Evolutionary conservation across 176 grass and related monocot genomes (phyloP), one percentile per base, ranked within the genome.

Genomic region (Paspalum vaginatum): DNA sequence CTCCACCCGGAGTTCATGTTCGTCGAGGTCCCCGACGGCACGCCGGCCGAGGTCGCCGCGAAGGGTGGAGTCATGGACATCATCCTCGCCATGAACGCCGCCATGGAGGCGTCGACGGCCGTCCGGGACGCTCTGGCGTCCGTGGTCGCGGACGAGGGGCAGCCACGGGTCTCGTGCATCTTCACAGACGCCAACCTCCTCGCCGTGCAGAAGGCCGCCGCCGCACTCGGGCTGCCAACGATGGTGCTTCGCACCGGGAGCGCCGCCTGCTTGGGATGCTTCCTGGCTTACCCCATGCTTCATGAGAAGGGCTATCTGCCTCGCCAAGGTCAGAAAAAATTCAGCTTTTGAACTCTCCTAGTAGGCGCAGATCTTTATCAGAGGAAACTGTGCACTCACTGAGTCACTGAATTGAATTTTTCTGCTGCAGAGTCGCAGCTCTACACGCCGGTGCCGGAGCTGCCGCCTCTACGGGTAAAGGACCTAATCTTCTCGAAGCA

Each of bases 201-300:
- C n/a, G 41, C 59, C 58, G 26, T 70, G 67, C 67, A 70, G 1
- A 6, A 3, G 15, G 69, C 21, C 1, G 77, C 77, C 7, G 9
- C 0, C 12, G 27, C 3, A 32, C n/a, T 65, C n/a, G 69, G 58
- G 2, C 58, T 83, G n/a, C 80, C 80, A 1, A 65, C 80, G 58
- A 13, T 83, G 12, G 80, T 61, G 46, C 80, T 83, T 5, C 80
- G 80, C 46, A 83, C 80, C 5, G 56, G 80, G 1, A 83, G 80
- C 80, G 80, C 80, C 14, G 80, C 80, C 4, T 74, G 45, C 46
- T 25, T 83, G 37, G 5, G 58, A 13, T 18, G 14, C 22, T 83
- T 74, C 70, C 8, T 21, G 13, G 70, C 80, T 1, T 65, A 54
- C n/a, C 70, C 69, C 3, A 55, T 65, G 80, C 80, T 83, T 6